These are phyloP conservation scores for Mollisiaceae sp. DNA, from an alignment of 2,329 filamentous ascomycete genomes.

Conservation along the genomic window DNA sequence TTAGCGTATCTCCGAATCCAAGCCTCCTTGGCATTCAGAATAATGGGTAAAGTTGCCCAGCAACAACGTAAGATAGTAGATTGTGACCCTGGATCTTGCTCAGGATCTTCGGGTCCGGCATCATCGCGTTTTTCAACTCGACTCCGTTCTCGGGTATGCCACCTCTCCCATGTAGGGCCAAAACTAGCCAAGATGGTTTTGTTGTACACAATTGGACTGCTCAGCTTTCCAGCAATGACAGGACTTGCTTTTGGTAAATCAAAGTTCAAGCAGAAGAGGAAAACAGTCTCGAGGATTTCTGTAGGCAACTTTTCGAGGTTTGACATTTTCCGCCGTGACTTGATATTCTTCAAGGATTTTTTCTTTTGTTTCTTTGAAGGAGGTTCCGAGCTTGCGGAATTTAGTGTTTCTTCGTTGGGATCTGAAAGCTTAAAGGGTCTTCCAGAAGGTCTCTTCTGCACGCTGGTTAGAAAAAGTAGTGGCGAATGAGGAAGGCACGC, in stretches of 20 bases:
- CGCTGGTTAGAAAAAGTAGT: not conserved
- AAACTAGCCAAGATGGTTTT: constrained; percentile 37
- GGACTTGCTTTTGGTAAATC: constrained; percentile 40
- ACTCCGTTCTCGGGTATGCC: constrained; percentile 16
- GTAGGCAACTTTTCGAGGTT: constrained; percentile 40
- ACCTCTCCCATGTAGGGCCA: constrained; percentile 36
- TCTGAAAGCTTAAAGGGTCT: constrained; percentile 28
- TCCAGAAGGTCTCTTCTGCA: constrained; percentile 28
- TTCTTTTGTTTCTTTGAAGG: constrained; percentile 22
- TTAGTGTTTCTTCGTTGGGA: not conserved
- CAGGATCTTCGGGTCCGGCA: constrained; percentile 14
- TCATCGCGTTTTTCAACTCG: not conserved
- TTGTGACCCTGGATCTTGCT: constrained; percentile 22
- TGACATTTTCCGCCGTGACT: constrained; percentile 39
- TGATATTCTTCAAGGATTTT: constrained; percentile 36
- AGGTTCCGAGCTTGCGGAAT: not conserved
- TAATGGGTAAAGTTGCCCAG: constrained; percentile 36
- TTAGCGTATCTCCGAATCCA: constrained; percentile 32
- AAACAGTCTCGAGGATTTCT: constrained; percentile 41
- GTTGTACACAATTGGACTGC: constrained; percentile 35
- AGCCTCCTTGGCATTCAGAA: constrained; percentile 34
- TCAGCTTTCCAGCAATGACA: constrained; percentile 39
- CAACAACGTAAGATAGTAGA: constrained; percentile 36
- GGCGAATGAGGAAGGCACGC: constrained; percentile 3
- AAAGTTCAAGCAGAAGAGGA: constrained; percentile 38